These are phyloP conservation scores for Coniochaeta sp. DNA, from an alignment of 2,329 filamentous ascomycete genomes.

Conservation along the genomic window DNA sequence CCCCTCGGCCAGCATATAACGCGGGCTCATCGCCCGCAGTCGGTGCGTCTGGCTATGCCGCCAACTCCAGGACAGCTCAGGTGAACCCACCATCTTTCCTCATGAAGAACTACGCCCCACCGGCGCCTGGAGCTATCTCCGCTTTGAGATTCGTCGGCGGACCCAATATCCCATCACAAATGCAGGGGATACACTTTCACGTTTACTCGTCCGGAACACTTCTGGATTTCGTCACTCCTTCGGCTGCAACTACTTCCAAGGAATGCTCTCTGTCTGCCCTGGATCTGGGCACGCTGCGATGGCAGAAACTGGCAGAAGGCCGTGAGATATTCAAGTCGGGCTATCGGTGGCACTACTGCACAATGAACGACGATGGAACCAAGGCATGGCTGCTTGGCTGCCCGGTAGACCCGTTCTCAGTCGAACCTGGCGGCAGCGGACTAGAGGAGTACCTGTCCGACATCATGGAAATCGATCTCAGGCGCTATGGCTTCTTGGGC, in stretches of 20 bases:
- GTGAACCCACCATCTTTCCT: conserved; percentile 60
- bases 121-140: conserved; percentile 81
- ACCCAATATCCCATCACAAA: conserved; percentile 77
- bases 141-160: conserved; percentile 86
- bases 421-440: conserved; percentile 59
- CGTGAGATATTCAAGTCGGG: conserved; percentile 85
- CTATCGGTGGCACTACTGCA: conserved; percentile 99
- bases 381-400: conserved; percentile 97
- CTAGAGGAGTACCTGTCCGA: conserved; percentile 92
- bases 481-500: conserved; percentile 83
- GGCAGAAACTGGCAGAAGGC: conserved; percentile 92
- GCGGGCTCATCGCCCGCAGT: conserved; percentile 42
- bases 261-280: conserved; percentile 88
- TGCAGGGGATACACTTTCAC: conserved; percentile 90
- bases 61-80: conserved; percentile 60
- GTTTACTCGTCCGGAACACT: conserved; percentile 88
- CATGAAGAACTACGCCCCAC: conserved; percentile 68
- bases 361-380: conserved; percentile 88
- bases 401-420: conserved; percentile 61
- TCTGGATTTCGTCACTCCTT: conserved; percentile 89
- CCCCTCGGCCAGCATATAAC: conserved; percentile 44
- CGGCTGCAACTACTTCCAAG: conserved; percentile 74
- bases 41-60: conserved; percentile 56
- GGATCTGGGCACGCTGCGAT: conserved; percentile 78
- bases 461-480: conserved; percentile 87